Conservation (phyloP, 2,329 filamentous ascomycete species). For the Laburnicola sp. region DNA sequence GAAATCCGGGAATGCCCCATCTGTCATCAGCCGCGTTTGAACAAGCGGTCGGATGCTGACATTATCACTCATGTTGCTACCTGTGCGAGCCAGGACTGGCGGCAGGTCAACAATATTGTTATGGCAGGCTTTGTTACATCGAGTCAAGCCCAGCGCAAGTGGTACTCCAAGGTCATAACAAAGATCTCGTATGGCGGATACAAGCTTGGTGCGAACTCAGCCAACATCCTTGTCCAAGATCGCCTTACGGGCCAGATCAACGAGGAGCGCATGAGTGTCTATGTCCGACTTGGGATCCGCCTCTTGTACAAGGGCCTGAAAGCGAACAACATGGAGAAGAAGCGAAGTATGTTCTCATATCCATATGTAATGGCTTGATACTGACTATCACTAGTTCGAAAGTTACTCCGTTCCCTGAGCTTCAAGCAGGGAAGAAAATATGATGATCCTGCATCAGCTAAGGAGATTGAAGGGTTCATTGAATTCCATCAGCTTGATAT, state of each 20-base stretch:
- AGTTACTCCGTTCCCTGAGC: slow-evolving; percentile 85
- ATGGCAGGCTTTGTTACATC: slow-evolving; percentile 98
- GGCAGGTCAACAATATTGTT: slow-evolving; percentile 93
- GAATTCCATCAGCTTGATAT: slow-evolving; percentile 93
- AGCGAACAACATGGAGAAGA: slow-evolving; percentile 96
- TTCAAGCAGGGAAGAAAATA: slow-evolving; percentile 97
- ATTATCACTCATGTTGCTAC: slow-evolving; percentile 99
- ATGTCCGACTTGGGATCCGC: slow-evolving; percentile 89
- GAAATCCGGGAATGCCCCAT: slow-evolving; percentile 96
- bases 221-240: slow-evolving; percentile 97
- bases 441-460: slow-evolving; percentile 85
- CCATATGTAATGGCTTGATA: neutral
- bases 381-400: slow-evolving; percentile 67
- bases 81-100: slow-evolving; percentile 96
- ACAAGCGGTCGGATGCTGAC: slow-evolving; percentile 93
- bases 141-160: slow-evolving; percentile 96
- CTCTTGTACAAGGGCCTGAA: slow-evolving; percentile 95
- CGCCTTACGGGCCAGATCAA: slow-evolving; percentile 95
- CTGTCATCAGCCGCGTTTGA: slow-evolving; percentile 91
- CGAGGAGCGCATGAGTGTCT: slow-evolving; percentile 98
- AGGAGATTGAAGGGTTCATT: slow-evolving; percentile 89
- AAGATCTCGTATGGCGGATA: slow-evolving; percentile 98
- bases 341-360: slow-evolving; percentile 71
- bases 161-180: slow-evolving; percentile 99
- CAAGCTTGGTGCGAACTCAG: slow-evolving; percentile 94